Percentiles rank a stretch among this genome's conserved stretches.
phyloP scores from a whole-genome alignment of 2,329 filamentous ascomycete species.

The Trichoderma pleuroti region DNA sequence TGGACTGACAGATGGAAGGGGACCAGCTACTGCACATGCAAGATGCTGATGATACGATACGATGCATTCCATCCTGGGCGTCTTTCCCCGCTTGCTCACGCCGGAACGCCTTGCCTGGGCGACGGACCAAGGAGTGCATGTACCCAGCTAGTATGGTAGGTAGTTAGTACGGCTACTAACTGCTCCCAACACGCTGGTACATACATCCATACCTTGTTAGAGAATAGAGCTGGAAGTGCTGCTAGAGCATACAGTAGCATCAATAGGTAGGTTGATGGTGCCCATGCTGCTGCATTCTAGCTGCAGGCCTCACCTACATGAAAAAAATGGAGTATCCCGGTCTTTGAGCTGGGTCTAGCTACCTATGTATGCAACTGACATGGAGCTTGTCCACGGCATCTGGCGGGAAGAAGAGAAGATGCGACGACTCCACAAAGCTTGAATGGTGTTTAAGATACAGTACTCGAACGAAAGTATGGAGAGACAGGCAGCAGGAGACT shows the following conservation, averaged over 20 bases:
- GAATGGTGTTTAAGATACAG: background rate
- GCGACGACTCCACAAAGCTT: background rate
- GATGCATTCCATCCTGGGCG: constrained; percentile 12
- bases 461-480: background rate
- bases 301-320: constrained; percentile 15
- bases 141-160: background rate
- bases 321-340: constrained; percentile 17
- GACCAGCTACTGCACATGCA: constrained; percentile 11
- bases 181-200: background rate
- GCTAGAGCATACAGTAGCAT: background rate
- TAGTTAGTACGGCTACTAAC: background rate
- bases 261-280: background rate
- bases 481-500: background rate
- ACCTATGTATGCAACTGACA: too few species aligned
- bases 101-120: background rate
- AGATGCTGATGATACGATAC: constrained; percentile 12
- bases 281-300: constrained; percentile 14
- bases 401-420: background rate
- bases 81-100: background rate
- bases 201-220: background rate
- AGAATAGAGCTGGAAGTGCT: background rate
- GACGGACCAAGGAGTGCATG: background rate
- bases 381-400: background rate
- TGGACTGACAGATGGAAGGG: background rate
- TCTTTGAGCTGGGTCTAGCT: background rate